Base-by-base conservation (phyloP, 1,284 basidiomycete genomes). In the Ustilago trichophora region DNA sequence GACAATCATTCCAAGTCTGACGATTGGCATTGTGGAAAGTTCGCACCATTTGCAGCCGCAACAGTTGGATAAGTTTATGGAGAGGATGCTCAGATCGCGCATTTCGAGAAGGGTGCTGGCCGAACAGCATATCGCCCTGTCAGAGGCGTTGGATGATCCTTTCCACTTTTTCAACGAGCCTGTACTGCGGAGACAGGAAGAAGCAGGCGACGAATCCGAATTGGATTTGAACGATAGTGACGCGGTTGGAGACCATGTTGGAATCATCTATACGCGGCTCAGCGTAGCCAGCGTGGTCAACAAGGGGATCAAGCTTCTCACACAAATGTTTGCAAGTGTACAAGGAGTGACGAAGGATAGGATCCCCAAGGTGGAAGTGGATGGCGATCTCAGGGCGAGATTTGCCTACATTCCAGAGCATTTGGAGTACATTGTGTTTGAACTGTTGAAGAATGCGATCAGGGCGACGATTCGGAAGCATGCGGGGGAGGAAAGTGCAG, bases 381-480 rank as follows among this genome's bases (percentile, higher is more conserved):
- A 92, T 48, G 92, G 91, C 9, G 88, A 91, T 76, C 68, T 88
- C 21, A 86, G 88, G 37, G 88, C 87, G 3, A 87, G 84, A 52
- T 92, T 95, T 82, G 85, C 92, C 1, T 95, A 93, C 79, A 92
- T 95, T 64, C 86, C 87, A 32, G 92, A 93, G 78, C 92, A 95
- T 82, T 84, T 95, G 43, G 92, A 53, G 40, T 95, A 93, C 78
- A 91, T 94, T 56, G 82, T 93, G 12, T 93, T 94, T 73, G 92
- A 95, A 77, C 81, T 95, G 21, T 76, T 94, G 71, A 93, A 93
- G 81, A 93, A 93, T 77, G 91, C 60, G 43, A 65, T 76, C 44
- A 57, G 75, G 26, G 68, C 76, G 5, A 81, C 79, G 22, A 77
- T 77, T 21, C 16, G 63, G 22, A 60, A 52, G 25, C 56, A 67